Conservation (phyloP, 306 rosid species). For the Echinosophora koreensis region DNA sequence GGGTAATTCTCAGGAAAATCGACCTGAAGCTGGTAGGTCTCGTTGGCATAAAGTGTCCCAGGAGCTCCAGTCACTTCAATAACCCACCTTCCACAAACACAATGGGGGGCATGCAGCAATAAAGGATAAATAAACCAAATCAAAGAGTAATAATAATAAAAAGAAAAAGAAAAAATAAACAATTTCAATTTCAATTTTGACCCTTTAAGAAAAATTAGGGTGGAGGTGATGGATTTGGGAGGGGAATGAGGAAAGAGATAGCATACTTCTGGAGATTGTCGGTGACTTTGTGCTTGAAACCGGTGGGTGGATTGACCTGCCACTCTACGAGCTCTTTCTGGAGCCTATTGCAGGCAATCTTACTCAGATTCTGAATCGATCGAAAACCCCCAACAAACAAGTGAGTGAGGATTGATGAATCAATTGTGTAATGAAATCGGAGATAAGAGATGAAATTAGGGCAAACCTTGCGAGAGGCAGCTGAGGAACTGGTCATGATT, state of each 20-base stretch:
- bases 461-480: conserved; percentile 85
- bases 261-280: conserved; percentile 93
- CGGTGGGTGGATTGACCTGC: conserved; percentile 96
- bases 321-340: conserved; percentile 98
- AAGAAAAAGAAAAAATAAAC: too few relatives aligned
- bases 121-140: conserved; percentile 20
- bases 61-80: conserved; percentile 98
- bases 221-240: neutral
- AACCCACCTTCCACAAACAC: conserved; percentile 78
- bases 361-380: conserved; percentile 75
- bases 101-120: conserved; percentile 17
- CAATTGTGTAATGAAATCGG: neutral
- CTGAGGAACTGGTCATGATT: conserved; percentile 95
- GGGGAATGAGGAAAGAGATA: neutral
- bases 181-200: too few relatives aligned
- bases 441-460: conserved; percentile 24
- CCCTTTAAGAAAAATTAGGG: conserved; percentile 1
- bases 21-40: conserved; percentile 97
- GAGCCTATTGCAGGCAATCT: conserved; percentile 98
- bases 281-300: conserved; percentile 96
- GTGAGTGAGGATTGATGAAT: neutral
- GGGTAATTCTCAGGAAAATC: conserved; percentile 99
- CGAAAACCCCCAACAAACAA: neutral
- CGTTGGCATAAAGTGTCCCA: conserved; percentile 91
- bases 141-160: neutral